These are phyloP conservation scores for Botrytis porri DNA, from an alignment of 2,329 filamentous ascomycete species.

Conservation along the genomic window DNA sequence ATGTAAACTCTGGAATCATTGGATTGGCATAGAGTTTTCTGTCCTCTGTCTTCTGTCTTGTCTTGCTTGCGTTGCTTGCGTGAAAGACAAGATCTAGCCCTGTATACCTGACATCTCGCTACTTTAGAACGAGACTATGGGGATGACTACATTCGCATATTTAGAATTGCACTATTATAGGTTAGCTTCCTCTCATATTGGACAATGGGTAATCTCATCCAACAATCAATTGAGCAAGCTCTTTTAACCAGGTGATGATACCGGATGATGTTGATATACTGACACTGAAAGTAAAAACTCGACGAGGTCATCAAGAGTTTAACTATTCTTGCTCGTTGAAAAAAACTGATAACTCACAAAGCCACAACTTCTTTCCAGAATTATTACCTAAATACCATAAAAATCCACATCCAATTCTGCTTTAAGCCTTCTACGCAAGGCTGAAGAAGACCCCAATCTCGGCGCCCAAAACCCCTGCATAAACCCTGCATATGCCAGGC, in stretches of 20 bases:
- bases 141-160: no score
- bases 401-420: not conserved
- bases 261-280: not conserved
- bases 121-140: not conserved
- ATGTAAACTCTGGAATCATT: not conserved
- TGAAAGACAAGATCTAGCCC: not conserved
- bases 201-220: not conserved
- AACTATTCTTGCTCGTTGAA: not conserved
- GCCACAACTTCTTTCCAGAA: not conserved
- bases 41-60: not conserved
- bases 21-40: not conserved
- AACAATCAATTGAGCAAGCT: not conserved
- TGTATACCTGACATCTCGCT: not conserved
- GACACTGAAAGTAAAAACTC: not conserved
- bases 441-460: not conserved
- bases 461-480: not conserved
- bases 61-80: not conserved
- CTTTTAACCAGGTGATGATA: not conserved
- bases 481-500: not conserved
- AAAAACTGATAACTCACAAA: not conserved
- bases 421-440: not conserved
- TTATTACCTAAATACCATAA: not conserved
- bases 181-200: not conserved
- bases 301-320: fast-evolving
- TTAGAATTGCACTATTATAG: not conserved